Evolutionary conservation across 257 asterid genomes (phyloP).

Genomic region (Agastache rugosa): DNA sequence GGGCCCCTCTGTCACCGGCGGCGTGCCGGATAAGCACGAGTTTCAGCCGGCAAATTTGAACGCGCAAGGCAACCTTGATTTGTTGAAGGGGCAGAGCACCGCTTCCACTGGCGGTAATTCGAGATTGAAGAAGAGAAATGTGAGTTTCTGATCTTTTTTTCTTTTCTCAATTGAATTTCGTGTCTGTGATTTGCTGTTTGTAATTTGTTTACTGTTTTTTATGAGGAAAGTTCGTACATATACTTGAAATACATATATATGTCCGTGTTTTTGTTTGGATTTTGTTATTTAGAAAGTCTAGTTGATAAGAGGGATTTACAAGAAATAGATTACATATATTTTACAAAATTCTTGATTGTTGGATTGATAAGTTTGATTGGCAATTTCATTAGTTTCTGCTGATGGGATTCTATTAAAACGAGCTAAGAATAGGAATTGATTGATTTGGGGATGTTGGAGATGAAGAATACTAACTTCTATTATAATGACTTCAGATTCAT

Average conservation of each 20-base stretch:
- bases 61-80: conserved; percentile 49
- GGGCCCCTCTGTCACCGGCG: conserved; percentile 56
- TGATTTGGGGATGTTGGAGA: conserved; percentile 17
- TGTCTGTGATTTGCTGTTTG: background rate
- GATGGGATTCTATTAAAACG: conserved; percentile 22
- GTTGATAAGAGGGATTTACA: conserved; percentile 25
- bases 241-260: no score
- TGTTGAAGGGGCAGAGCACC: conserved; percentile 62
- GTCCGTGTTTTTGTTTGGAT: background rate
- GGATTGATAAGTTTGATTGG: background rate
- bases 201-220: background rate
- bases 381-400: background rate
- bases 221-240: no score
- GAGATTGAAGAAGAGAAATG: conserved; percentile 62
- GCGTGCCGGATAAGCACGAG: conserved; percentile 55
- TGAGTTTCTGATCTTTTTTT: conserved; percentile 38
- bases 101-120: conserved; percentile 45
- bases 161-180: background rate
- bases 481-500: conserved; percentile 64
- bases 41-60: conserved; percentile 52
- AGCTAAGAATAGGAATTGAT: conserved; percentile 1
- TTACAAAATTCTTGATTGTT: background rate
- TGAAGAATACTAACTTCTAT: conserved; percentile 16
- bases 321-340: background rate
- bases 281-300: background rate